phyloP scores from a whole-genome alignment of 2,329 filamentous ascomycete genomes.

The Pyrenophora tritici-repentis region DNA sequence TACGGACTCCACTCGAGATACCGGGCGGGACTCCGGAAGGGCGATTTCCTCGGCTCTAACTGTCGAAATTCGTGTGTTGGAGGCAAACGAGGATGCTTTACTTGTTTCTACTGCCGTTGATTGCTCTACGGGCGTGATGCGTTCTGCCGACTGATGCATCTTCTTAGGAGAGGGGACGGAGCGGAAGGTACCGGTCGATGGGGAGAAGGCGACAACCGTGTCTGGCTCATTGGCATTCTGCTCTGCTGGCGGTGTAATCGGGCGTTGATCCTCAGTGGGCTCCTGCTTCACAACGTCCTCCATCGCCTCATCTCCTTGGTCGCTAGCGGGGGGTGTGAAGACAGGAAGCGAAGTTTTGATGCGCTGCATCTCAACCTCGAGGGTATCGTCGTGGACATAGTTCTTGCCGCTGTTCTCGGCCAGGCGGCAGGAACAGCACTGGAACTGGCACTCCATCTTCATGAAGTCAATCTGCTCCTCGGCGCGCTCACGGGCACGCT shows the following conservation, averaged over 20 bases:
- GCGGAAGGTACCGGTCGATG: conserved; percentile 47
- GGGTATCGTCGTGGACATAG: conserved; percentile 47
- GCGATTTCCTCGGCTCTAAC: conserved; percentile 17
- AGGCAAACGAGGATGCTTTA: conserved; percentile 30
- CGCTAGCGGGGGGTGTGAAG: conserved; percentile 66
- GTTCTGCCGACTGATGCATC: conserved; percentile 12
- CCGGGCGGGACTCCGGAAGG: conserved; percentile 12
- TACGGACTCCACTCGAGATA: conserved; percentile 16
- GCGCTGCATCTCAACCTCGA: conserved; percentile 43
- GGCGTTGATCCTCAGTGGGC: conserved; percentile 20
- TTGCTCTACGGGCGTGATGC: conserved; percentile 19
- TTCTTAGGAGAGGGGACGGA: conserved; percentile 41
- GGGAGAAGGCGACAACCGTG: conserved; percentile 40
- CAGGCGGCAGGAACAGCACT: conserved; percentile 65
- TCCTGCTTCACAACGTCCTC: conserved; percentile 37
- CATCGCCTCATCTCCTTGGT: conserved; percentile 57
- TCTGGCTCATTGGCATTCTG: conserved; percentile 20
- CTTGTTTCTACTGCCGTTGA: conserved; percentile 26
- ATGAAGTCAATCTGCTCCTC: conserved; percentile 77
- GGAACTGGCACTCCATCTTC: conserved; percentile 73
- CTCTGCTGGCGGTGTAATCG: conserved; percentile 28
- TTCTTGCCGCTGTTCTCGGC: conserved; percentile 46
- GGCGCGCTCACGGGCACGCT: conserved; percentile 67
- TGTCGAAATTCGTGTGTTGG: conserved; percentile 28
- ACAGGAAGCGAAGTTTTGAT: conserved; percentile 56